These are phyloP conservation scores for Penicillium steckii DNA, from an alignment of 495 filamentous ascomycete genomes.

Conservation along the genomic window DNA sequence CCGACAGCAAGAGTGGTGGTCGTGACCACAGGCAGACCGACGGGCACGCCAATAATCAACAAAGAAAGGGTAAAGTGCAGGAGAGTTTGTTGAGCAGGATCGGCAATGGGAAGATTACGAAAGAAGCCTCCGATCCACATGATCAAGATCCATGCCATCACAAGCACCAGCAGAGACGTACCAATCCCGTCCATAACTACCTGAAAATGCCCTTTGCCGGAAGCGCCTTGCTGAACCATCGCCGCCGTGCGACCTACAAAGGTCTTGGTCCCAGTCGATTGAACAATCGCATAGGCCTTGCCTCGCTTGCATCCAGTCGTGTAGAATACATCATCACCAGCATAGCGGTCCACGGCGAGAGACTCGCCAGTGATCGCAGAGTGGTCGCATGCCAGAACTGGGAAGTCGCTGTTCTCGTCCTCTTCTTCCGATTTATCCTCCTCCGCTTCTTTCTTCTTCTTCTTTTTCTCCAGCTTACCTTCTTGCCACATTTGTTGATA, in stretches of 20 bases:
- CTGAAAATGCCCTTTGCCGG: slow-evolving; percentile 72
- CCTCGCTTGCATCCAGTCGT: slow-evolving; percentile 75
- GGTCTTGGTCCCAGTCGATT: slow-evolving; percentile 58
- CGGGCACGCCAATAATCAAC: slow-evolving; percentile 90
- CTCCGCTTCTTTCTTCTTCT: slow-evolving; percentile 11
- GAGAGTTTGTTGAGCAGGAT: slow-evolving; percentile 52
- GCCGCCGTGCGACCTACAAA: slow-evolving; percentile 71
- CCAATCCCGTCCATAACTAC: slow-evolving; percentile 76
- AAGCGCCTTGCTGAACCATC: slow-evolving; percentile 59
- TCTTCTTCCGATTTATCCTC: slow-evolving; percentile 14
- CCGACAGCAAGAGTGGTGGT: slow-evolving; percentile 97
- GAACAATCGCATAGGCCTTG: slow-evolving; percentile 64
- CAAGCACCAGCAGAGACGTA: slow-evolving; percentile 64
- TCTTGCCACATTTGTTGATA: slow-evolving; percentile 54
- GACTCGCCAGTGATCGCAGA: slow-evolving; percentile 75
- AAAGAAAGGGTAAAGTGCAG: slow-evolving; percentile 70
- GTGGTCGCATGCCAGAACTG: slow-evolving; percentile 67
- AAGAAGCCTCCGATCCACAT: slow-evolving; percentile 75
- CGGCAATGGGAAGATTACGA: slow-evolving; percentile 63
- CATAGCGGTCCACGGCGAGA: slow-evolving; percentile 69
- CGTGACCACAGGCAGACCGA: slow-evolving; percentile 93
- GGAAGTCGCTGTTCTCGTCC: slow-evolving; percentile 41
- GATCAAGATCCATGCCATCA: slow-evolving; percentile 64
- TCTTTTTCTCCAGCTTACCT: slow-evolving; percentile 42
- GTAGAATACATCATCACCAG: slow-evolving; percentile 67